Conservation (phyloP, 2,329 filamentous ascomycete genomes). For the Neophaeococcomyces aloes region DNA sequence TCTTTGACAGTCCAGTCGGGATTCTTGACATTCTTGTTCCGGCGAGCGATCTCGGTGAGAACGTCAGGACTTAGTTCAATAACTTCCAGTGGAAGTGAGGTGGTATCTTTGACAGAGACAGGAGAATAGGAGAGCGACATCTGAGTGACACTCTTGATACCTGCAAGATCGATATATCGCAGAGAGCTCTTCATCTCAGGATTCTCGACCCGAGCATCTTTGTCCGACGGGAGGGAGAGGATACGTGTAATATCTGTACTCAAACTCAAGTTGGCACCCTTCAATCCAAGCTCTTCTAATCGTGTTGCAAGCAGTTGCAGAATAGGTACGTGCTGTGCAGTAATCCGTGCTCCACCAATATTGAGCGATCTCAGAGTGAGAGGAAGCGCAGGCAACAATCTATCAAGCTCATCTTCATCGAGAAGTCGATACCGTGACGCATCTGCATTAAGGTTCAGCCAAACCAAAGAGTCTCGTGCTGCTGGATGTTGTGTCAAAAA, state of each 20-base stretch:
- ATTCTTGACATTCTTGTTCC: slow-evolving; percentile 39
- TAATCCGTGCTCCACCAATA: slow-evolving; percentile 64
- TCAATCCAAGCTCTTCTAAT: slow-evolving; percentile 65
- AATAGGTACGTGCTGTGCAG: slow-evolving; percentile 50
- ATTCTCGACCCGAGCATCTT: slow-evolving; percentile 27
- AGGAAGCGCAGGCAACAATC: slow-evolving; percentile 56
- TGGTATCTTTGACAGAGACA: slow-evolving; percentile 47
- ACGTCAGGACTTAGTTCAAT: slow-evolving; percentile 63
- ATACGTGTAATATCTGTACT: slow-evolving; percentile 50
- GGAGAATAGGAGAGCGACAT: slow-evolving; percentile 48
- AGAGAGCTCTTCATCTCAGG: slow-evolving; percentile 41
- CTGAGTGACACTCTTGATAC: slow-evolving; percentile 49
- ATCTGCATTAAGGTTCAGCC: slow-evolving; percentile 63
- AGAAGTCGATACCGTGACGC: slow-evolving; percentile 62
- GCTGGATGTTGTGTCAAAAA: slow-evolving; percentile 64
- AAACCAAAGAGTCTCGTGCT: slow-evolving; percentile 52
- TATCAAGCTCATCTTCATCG: slow-evolving; percentile 53
- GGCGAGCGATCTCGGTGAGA: slow-evolving; percentile 52
- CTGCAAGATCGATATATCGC: slow-evolving; percentile 67
- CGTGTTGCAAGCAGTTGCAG: slow-evolving; percentile 58
- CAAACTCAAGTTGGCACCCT: slow-evolving; percentile 53
- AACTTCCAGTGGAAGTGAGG: slow-evolving; percentile 61
- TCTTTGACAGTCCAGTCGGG: slow-evolving; percentile 63
- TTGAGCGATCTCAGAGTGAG: slow-evolving; percentile 60
- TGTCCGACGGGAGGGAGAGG: slow-evolving; percentile 36